Evolutionary conservation across 495 filamentous ascomycete genomes (phyloP), one percentile per base, ranked within the genome.

Genomic region (Immersiella caudata): DNA sequence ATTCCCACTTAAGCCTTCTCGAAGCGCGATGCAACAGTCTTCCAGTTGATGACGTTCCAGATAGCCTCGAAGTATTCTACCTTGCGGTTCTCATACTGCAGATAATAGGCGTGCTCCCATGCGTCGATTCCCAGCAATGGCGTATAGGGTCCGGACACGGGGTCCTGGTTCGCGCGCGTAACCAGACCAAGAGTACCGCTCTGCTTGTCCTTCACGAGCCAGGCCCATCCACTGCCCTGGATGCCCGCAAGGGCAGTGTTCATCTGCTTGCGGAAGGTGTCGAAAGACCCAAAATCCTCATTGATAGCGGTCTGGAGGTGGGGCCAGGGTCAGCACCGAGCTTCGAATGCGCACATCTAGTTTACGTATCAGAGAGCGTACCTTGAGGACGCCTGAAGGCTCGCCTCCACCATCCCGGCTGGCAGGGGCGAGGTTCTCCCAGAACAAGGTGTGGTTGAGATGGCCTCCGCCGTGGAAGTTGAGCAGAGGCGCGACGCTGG

Each of bases 381-480:
- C 82, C 80, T 82, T 83, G 66, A 87, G 76, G 26, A 72, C 68
- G 16, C 85, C 85, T 51, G 89, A 84, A 12, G 87, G 91, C 68
- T 90, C 87, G 73, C 94, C 93, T 71, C 96, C 95, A 67, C 95
- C 81, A 18, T 78, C 79, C 62, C 81, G 72, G 74, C 76, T 79
- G 69, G 89, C 90, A 25, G 94, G 94, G 16, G 93, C 90, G 56
- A 97, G 84, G 85, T 97, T 97, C 85, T 98, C 93, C 95, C 95
- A 98, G 87, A 98, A 98, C 51, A 98, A 87, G 25, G 86, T 86
- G 85, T 98, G 94, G 84, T 97, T 98, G 74, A 95, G 77, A 82
- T 98, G 94, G 56, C 94, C 94, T 71, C 93, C 94, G 61, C 96
- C 95, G 81, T 99, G 88, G 87, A 99, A 99, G 86, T 96, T 98